phyloP scores from a whole-genome alignment of 139 green algal genomes.

The Coelastrella sp. region DNA sequence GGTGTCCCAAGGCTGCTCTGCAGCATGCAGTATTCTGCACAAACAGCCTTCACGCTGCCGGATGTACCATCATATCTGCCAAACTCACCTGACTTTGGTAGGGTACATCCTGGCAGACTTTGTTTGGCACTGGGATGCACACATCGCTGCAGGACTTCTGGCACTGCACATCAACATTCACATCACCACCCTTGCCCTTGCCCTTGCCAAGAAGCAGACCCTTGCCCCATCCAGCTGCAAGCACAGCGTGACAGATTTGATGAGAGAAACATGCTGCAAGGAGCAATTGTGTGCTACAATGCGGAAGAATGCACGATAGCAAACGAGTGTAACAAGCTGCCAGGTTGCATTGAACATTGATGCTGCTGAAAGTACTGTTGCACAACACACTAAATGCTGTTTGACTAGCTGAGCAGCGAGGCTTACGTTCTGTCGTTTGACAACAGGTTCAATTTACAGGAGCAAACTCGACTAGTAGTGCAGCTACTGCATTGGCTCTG shows the following conservation, averaged over 20 bases:
- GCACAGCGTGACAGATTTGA: not conserved
- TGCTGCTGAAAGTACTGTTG: too few species aligned
- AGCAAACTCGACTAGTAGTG: too few species aligned
- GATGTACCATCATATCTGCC: not conserved
- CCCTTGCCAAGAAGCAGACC: slow-evolving; percentile 20
- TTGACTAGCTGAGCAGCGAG: too few species aligned
- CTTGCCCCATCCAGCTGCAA: not conserved
- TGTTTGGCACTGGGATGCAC: slow-evolving; percentile 19
- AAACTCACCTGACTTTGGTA: slow-evolving; percentile 23
- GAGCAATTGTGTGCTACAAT: too few species aligned
- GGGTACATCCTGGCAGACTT: slow-evolving; percentile 33
- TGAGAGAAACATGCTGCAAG: too few species aligned
- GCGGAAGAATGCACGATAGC: too few species aligned
- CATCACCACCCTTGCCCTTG: slow-evolving; percentile 40
- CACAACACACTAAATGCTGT: too few species aligned
- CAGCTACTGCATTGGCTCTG: too few species aligned
- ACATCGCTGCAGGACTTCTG: slow-evolving; percentile 31
- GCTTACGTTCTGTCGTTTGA: too few species aligned
- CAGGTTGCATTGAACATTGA: too few species aligned
- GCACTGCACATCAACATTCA: slow-evolving; percentile 43
- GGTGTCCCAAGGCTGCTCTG: not conserved
- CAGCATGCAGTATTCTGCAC: not conserved
- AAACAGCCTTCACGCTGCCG: not conserved
- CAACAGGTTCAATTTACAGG: too few species aligned
- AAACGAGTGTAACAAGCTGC: too few species aligned